Evolutionary conservation across 176 grass and related monocot genomes (phyloP), one percentile per base, ranked within the genome.

Genomic region (Oryza rufipogon): DNA sequence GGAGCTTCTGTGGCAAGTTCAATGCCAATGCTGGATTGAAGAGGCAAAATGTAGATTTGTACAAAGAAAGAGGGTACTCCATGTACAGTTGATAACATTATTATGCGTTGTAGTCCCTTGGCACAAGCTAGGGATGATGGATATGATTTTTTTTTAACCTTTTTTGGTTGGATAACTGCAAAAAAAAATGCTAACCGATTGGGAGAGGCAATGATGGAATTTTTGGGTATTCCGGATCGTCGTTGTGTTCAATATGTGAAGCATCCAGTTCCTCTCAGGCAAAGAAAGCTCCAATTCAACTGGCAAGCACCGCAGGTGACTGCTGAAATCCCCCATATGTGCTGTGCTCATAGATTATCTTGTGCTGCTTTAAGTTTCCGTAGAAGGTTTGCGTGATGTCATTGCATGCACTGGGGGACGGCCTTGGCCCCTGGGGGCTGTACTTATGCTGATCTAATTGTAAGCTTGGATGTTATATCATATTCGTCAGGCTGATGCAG

Each of bases 21-120:
- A 63, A 73, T 54, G 68, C 68, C 48, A 63, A 73, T 54, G 68
- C 74, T 86, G 30, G 13, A 64, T 90, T 52, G 80, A 41, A 75
- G 89, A 90, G 88, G 69, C 84, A 80, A 74, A 79, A 34, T 70
- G 89, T 80, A 87, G 75, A 83, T 65, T 87, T 71, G 89, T 80
- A 87, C 48, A 75, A 68, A 88, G 61, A 84, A 68, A 78, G 58
- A 63, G 58, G 64, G 67, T 68, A 33, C 45, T 67, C 78, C 65
- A 68, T 80, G 78, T 80, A 80, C 17, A 90, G 88, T 73, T 25
- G 73, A 56, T 73, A 66, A 30, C 52, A 41, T 78, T 74, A 79
- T 74, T 51, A 79, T 79, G 68, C 51, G n/a, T 73, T 56, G 78
- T 74, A 74, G 70, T 49, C 80, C 89, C 89, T 52, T 74, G 75